phyloP scores from a whole-genome alignment of 352 stramenopile genomes.

The Aphanomyces euteiches region DNA sequence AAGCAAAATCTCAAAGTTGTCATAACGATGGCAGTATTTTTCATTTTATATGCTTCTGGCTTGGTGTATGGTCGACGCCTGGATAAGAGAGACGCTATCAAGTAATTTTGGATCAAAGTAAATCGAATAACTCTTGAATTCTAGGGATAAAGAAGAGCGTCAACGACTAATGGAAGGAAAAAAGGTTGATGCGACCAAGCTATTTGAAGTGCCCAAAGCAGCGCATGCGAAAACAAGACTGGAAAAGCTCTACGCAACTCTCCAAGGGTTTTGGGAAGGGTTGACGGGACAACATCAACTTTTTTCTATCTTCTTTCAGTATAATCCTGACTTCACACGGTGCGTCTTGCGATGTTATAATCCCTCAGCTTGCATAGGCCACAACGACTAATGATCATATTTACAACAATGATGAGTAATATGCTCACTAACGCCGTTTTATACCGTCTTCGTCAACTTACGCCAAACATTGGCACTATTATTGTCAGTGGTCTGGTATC shows the following conservation, averaged over 20 bases:
- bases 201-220: slow-evolving; percentile 50
- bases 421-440: slow-evolving; percentile 71
- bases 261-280: slow-evolving; percentile 43
- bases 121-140: too few species aligned
- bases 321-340: slow-evolving; percentile 65
- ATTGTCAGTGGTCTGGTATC: slow-evolving; percentile 57
- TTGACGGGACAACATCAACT: slow-evolving; percentile 69
- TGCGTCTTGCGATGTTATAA: background rate
- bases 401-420: slow-evolving; percentile 62
- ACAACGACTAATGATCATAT: slow-evolving; percentile 62
- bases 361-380: slow-evolving; percentile 22
- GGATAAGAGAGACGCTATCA: slow-evolving; percentile 46
- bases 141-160: slow-evolving; percentile 34
- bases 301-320: slow-evolving; percentile 65
- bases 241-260: slow-evolving; percentile 48
- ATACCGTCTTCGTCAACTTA: slow-evolving; percentile 48
- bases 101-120: slow-evolving; percentile 17
- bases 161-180: slow-evolving; percentile 40
- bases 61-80: slow-evolving; percentile 63
- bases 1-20: slow-evolving; percentile 56
- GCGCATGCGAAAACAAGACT: background rate
- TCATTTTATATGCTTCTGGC: slow-evolving; percentile 47
- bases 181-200: slow-evolving; percentile 51
- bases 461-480: slow-evolving; percentile 46
- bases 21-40: slow-evolving; percentile 48